A percentile compares a stretch with the other conserved stretches of the same genome.
These are phyloP conservation scores for Rhizophagus clarus DNA, from an alignment of 192 early-diverging fungal species.

Conservation along the genomic window DNA sequence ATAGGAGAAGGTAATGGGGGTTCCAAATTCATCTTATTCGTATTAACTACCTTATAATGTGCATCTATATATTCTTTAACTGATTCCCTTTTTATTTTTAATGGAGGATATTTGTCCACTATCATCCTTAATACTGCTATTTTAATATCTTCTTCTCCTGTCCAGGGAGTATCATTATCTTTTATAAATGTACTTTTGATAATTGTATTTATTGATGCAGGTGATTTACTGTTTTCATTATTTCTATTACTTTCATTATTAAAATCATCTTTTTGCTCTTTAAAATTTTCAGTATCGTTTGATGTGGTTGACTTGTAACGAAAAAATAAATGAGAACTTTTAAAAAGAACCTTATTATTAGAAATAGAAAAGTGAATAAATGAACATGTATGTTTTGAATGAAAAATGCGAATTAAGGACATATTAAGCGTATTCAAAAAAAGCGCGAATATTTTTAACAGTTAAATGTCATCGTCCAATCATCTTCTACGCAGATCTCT, in stretches of 20 bases:
- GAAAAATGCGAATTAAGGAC: neutral
- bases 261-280: neutral
- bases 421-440: neutral
- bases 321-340: neutral
- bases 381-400: neutral
- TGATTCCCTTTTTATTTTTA: conserved; percentile 33
- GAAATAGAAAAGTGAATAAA: neutral
- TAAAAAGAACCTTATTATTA: neutral
- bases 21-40: neutral
- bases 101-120: conserved; percentile 38
- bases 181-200: conserved; percentile 18
- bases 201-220: conserved; percentile 21
- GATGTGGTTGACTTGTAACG: neutral
- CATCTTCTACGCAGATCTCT: no score
- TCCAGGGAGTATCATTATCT: conserved; percentile 35
- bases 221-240: neutral
- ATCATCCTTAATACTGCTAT: conserved; percentile 36
- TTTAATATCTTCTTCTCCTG: conserved; percentile 34
- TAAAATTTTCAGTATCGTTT: neutral
- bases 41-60: neutral
- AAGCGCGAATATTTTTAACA: neutral
- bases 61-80: conserved; percentile 20
- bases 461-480: no score
- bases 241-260: neutral
- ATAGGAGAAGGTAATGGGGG: no score